Conservation (phyloP, 257 asterid species). For the Craterostigma plantagineum region DNA sequence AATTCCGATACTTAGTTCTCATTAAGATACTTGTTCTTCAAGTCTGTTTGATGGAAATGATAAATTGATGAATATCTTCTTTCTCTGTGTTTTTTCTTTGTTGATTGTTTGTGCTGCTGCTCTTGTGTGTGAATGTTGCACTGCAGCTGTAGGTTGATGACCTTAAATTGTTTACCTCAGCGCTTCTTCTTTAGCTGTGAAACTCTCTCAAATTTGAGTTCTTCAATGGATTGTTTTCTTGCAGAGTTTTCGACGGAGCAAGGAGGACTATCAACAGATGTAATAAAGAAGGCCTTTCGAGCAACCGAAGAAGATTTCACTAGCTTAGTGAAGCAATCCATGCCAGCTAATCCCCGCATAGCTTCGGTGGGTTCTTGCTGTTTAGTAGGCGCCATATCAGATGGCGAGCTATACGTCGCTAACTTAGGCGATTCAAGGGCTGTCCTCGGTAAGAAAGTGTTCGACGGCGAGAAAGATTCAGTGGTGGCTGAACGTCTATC, state of each 20-base stretch:
- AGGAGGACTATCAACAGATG: slow-evolving; percentile 81
- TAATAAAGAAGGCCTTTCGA: slow-evolving; percentile 62
- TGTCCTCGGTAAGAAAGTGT: slow-evolving; percentile 75
- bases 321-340: slow-evolving; percentile 49
- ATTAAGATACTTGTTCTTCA: neutral
- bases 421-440: slow-evolving; percentile 97
- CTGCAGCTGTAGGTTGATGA: no score
- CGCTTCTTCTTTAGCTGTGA: no score
- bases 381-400: slow-evolving; percentile 75
- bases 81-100: no score
- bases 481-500: slow-evolving; percentile 79
- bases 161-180: no score
- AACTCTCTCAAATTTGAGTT: no score
- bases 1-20: neutral
- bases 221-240: neutral
- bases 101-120: no score
- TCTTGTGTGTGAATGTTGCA: no score
- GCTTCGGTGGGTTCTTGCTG: slow-evolving; percentile 89
- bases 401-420: slow-evolving; percentile 57
- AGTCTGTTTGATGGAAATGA: neutral
- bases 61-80: no score
- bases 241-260: slow-evolving; percentile 74
- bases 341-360: slow-evolving; percentile 51
- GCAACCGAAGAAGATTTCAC: slow-evolving; percentile 91
- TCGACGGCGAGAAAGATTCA: slow-evolving; percentile 35